Evolutionary conservation across 805 yeast species (phyloP).

Genomic region (Nakazawaea anatomiae): DNA sequence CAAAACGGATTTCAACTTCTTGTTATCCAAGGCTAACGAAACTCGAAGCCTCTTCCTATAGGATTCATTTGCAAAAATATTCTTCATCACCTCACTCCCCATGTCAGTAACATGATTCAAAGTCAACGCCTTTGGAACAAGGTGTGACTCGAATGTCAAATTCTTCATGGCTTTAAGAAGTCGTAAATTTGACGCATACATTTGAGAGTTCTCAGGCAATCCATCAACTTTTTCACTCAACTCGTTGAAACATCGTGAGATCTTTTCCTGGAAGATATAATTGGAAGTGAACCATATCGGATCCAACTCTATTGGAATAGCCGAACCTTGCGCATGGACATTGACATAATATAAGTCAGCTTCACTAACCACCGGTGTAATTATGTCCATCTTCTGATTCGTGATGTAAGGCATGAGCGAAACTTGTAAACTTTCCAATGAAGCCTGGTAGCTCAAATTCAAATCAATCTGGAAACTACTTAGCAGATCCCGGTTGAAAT

Average conservation of each 20-base stretch:
- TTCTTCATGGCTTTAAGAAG: neutral
- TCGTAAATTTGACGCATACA: neutral
- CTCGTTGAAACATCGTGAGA: neutral
- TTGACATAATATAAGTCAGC: conserved; percentile 43
- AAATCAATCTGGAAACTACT: neutral
- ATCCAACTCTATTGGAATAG: conserved; percentile 35
- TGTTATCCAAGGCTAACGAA: neutral
- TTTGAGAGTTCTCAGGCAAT: neutral
- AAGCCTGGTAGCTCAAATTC: neutral
- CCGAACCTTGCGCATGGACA: conserved; percentile 44
- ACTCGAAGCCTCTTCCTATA: neutral
- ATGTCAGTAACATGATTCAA: neutral
- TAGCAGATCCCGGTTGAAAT: neutral
- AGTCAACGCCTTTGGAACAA: neutral
- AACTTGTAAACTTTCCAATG: neutral
- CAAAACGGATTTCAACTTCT: neutral
- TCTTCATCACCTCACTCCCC: neutral
- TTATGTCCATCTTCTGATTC: neutral
- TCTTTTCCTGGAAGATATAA: conserved; percentile 3
- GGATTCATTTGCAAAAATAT: neutral
- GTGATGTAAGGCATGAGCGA: neutral
- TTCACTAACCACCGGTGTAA: neutral
- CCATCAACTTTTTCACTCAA: neutral
- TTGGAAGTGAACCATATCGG: conserved; percentile 23
- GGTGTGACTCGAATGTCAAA: neutral